Evolutionary conservation across 2,329 filamentous ascomycete species (phyloP).

Genomic region (Venturia effusa): DNA sequence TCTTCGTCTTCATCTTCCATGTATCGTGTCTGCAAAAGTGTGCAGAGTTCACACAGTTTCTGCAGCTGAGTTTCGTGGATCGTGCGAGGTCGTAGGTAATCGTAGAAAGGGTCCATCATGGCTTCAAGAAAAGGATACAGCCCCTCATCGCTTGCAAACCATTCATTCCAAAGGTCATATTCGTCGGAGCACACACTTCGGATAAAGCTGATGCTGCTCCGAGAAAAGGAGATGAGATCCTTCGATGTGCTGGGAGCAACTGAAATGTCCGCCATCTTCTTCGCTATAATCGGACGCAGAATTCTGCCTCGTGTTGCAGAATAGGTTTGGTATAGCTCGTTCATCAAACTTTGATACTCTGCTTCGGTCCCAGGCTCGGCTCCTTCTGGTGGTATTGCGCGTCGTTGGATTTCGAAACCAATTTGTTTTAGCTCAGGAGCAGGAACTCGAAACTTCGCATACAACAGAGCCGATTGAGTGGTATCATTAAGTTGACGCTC

Average conservation of each 20-base stretch:
- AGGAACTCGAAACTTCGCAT: conserved; percentile 59
- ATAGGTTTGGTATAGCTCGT: conserved; percentile 54
- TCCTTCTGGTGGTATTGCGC: conserved; percentile 49
- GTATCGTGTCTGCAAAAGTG: conserved; percentile 54
- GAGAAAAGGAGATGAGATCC: conserved; percentile 54
- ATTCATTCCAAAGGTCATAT: conserved; percentile 55
- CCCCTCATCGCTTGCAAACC: conserved; percentile 52
- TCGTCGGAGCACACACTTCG: conserved; percentile 56
- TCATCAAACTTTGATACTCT: conserved; percentile 56
- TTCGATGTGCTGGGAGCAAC: conserved; percentile 49
- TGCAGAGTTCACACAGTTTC: conserved; percentile 57
- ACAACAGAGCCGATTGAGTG: conserved; percentile 58
- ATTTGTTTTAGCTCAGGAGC: conserved; percentile 55
- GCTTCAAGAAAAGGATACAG: conserved; percentile 57
- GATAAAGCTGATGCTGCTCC: conserved; percentile 54
- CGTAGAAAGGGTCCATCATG: conserved; percentile 57
- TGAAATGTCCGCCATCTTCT: conserved; percentile 47
- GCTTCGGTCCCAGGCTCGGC: conserved; percentile 47
- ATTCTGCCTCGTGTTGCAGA: conserved; percentile 47
- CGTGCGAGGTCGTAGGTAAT: conserved; percentile 52
- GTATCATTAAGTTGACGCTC: conserved; percentile 61
- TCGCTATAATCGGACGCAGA: conserved; percentile 50
- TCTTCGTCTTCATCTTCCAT: conserved; percentile 41
- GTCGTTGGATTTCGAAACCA: conserved; percentile 56
- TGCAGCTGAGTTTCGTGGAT: conserved; percentile 57